Evolutionary conservation across 345 rosid genomes (phyloP).

Genomic region (Salix brachista): DNA sequence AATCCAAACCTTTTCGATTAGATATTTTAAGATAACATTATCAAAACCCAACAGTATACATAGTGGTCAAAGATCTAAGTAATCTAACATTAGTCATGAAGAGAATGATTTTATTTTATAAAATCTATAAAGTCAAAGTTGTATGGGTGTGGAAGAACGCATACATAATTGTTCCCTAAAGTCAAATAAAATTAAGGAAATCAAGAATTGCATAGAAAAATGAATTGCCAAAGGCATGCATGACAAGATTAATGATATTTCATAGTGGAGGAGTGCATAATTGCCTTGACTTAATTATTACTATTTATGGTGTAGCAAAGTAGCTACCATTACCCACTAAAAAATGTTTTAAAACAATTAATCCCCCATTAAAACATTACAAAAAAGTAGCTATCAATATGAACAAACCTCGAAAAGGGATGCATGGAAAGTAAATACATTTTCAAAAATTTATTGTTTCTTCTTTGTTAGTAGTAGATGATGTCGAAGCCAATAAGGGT

Average conservation of each 20-base stretch:
- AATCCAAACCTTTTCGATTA: not conserved
- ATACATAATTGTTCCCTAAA: not conserved
- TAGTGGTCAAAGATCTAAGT: not conserved
- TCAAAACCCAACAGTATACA: not conserved
- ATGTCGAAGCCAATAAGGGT: not conserved
- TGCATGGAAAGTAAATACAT: not conserved
- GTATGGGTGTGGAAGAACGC: not conserved
- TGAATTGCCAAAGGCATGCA: not conserved
- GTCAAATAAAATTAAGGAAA: not conserved
- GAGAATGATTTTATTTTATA: not conserved
- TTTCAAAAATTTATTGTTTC: not conserved
- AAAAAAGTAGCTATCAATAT: not conserved
- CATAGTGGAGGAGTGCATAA: not conserved
- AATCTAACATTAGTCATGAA: not conserved
- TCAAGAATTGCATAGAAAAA: not conserved
- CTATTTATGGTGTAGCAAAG: not conserved
- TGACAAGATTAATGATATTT: not conserved
- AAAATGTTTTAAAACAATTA: not conserved
- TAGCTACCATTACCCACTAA: not conserved
- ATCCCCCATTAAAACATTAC: not conserved
- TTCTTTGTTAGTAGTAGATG: not conserved
- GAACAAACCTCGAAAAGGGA: not conserved
- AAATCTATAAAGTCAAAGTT: not conserved
- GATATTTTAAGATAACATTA: not conserved
- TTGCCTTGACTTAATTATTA: not conserved